These are phyloP conservation scores for Neurospora sp. DNA, from an alignment of 495 filamentous ascomycete genomes.

Conservation along the genomic window DNA sequence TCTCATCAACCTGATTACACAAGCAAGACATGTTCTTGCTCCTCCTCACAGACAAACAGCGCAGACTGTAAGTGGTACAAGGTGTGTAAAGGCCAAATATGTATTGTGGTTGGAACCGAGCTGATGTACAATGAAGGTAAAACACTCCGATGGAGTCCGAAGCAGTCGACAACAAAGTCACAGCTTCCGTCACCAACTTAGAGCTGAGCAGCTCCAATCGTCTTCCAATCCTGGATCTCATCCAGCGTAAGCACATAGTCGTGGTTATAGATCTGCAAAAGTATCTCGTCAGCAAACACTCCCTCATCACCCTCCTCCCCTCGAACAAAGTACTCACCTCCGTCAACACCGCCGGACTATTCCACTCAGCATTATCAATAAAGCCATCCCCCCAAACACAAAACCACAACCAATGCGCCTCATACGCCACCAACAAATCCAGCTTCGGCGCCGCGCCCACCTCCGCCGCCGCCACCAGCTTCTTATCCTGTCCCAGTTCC, in stretches of 20 bases:
- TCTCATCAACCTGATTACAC: neutral
- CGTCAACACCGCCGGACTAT: slow-evolving; percentile 23
- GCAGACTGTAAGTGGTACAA: neutral
- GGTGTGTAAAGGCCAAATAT: neutral
- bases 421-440: slow-evolving; percentile 27
- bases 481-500: slow-evolving; percentile 31
- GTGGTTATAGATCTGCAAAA: slow-evolving; percentile 19
- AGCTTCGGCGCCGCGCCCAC: slow-evolving; percentile 36
- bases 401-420: slow-evolving; percentile 38
- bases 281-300: neutral
- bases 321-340: slow-evolving; percentile 3
- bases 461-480: slow-evolving; percentile 36
- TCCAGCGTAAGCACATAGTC: slow-evolving; percentile 33
- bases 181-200: neutral
- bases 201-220: neutral
- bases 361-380: slow-evolving; percentile 26
- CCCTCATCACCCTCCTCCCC: no score
- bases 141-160: neutral
- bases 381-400: slow-evolving; percentile 32
- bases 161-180: neutral
- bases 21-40: neutral
- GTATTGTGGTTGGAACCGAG: neutral
- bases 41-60: neutral
- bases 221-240: slow-evolving; percentile 28
- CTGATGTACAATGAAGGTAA: neutral